phyloP scores from a whole-genome alignment of 345 rosid genomes.

The Aurinia saxatilis region DNA sequence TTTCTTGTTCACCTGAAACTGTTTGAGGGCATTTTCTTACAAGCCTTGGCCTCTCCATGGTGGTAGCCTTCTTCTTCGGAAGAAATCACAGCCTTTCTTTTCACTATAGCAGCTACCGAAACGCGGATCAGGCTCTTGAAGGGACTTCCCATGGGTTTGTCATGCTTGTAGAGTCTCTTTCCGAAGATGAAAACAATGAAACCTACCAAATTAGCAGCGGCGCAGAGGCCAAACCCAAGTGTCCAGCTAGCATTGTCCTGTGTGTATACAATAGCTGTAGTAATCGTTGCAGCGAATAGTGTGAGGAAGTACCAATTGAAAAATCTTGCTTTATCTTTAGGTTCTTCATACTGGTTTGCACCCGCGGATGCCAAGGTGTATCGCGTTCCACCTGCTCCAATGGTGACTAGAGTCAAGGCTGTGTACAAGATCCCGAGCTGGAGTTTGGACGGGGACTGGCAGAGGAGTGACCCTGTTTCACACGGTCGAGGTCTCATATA shows the following conservation, averaged over 20 bases:
- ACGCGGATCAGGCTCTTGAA: slow-evolving; percentile 33
- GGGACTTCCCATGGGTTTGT: slow-evolving; percentile 35
- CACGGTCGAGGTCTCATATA: slow-evolving; percentile 29
- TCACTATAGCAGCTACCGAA: slow-evolving; percentile 20
- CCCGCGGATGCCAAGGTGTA: slow-evolving; percentile 31
- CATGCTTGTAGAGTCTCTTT: slow-evolving; percentile 22
- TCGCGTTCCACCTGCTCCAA: slow-evolving; percentile 27
- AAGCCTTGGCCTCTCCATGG: neutral
- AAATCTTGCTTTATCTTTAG: slow-evolving; percentile 1
- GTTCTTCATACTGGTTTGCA: slow-evolving; percentile 32
- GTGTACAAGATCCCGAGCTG: slow-evolving; percentile 30
- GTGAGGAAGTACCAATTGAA: slow-evolving; percentile 42
- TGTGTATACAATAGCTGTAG: slow-evolving; percentile 29
- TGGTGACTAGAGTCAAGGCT: slow-evolving; percentile 22
- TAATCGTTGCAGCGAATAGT: neutral
- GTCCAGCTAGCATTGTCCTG: slow-evolving; percentile 21
- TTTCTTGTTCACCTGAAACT: too few species aligned
- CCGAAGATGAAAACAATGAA: slow-evolving; percentile 26
- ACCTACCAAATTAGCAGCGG: slow-evolving; percentile 19
- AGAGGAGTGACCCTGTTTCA: slow-evolving; percentile 8
- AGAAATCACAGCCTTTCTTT: slow-evolving; percentile 27
- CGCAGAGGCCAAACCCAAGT: slow-evolving; percentile 32
- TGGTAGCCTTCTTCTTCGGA: slow-evolving; percentile 24
- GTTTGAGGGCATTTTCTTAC: too few species aligned
- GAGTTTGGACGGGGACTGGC: slow-evolving; percentile 20